phyloP scores from a whole-genome alignment of 768 basidiomycete species.

The Podaxis sp. region DNA sequence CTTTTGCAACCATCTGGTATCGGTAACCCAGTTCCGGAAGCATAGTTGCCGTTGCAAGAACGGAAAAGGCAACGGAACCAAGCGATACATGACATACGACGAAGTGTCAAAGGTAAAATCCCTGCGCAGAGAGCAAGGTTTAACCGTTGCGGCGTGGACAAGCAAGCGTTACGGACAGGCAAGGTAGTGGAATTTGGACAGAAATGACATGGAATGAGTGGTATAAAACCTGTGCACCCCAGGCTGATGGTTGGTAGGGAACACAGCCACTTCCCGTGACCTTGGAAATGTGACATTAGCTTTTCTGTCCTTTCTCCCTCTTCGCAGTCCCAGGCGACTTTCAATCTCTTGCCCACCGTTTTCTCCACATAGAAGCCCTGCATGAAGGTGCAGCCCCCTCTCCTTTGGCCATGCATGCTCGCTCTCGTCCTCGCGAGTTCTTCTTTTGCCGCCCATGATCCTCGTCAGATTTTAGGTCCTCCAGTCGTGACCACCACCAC shows the following conservation, averaged over 20 bases:
- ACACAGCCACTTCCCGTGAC: conserved; percentile 7
- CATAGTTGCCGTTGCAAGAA: not conserved
- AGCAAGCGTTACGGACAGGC: not conserved
- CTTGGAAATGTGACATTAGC: conserved; percentile 2
- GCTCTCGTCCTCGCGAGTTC: conserved; percentile 18
- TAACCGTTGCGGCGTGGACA: not conserved
- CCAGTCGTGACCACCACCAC: not conserved
- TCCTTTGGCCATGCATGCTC: conserved; percentile 24
- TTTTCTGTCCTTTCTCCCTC: not conserved
- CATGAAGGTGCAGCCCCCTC: conserved; percentile 23
- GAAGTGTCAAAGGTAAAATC: not conserved
- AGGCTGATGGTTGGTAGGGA: conserved; percentile 6
- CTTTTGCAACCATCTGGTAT: not conserved
- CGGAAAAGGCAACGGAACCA: not conserved
- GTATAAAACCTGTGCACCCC: not conserved
- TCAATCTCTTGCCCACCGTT: not conserved
- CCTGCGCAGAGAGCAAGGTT: not conserved
- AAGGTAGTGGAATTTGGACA: not conserved
- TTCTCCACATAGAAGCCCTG: conserved; percentile 8
- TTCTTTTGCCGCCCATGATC: conserved; percentile 15
- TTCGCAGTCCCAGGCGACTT: not conserved
- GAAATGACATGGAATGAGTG: not conserved
- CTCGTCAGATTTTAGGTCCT: conserved; percentile 3
- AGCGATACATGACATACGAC: not conserved
- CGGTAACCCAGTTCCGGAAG: not conserved